Base-by-base conservation (phyloP, 805 yeast species). In the Candida methanosorbosa region DNA sequence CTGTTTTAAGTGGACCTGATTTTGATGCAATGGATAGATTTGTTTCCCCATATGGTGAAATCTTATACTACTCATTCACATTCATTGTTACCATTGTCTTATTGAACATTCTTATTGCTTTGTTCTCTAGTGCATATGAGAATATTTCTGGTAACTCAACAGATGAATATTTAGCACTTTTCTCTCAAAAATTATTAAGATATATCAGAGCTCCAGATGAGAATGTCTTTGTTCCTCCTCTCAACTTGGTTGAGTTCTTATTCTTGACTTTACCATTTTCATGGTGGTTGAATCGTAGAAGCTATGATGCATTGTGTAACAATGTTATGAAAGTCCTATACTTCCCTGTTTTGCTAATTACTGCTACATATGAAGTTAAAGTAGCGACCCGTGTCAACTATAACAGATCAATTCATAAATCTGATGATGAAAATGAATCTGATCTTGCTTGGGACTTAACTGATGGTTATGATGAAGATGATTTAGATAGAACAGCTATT, bases 141-240 rank as follows among this genome's bases (percentile, higher is more conserved):
- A 74, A 74, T 36, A 85, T 86, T 42, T 81, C 79, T 33, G 90
- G 75, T 31, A 83, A 85, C 61, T 86, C 95, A 1, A 74, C 80
- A 15, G 85, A 82, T 50, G 95, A 86, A 54, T 86, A 80, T 51
- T 70, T 85, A 64, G 94, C 94, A 0, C 68, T 84, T 35, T 82
- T 82, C 44, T 83, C 95, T 4, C 81, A 81, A 41, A 84, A 86
- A 63, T 84, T 94, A 1, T 66, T 86, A 45, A 68, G 88, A 41
- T 86, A 81, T 52, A 76, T 85, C 35, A 68, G 95, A 46, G 95
- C 95, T 0, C 95, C 95, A 0, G 95, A 86, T 59, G 79, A 76
- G 38, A 76, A 81, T 49, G 81, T 85, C 27, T 86, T 75, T 52
- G 87, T 84, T 18, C 90, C 95, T 4, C 95, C 95, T 4, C 68